Percentiles rank a stretch among this genome's conserved stretches.
Conservation (phyloP, 75 land plant species). For the Pinus taeda region DNA sequence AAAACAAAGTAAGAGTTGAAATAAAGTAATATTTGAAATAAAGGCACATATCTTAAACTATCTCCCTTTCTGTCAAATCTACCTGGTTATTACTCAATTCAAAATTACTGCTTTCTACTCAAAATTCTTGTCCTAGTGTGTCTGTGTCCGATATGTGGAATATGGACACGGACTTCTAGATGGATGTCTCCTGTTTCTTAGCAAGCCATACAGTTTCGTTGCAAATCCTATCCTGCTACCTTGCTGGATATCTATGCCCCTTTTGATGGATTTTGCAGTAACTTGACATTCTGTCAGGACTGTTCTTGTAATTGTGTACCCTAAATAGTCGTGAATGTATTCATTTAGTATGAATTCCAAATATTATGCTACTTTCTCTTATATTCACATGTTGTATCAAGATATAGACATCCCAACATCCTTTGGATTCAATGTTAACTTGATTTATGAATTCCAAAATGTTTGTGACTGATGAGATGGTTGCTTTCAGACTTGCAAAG, state of each 20-base stretch:
- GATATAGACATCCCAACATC: not conserved
- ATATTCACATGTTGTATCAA: not conserved
- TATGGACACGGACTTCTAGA: no score
- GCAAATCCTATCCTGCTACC: not conserved
- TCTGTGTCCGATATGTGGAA: no score
- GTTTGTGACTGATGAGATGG: not conserved
- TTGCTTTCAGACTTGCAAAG: constrained; percentile 49
- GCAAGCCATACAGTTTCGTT: not conserved
- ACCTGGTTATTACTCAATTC: no score
- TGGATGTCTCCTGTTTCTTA: no score
- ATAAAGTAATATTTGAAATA: no score
- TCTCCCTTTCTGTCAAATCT: no score
- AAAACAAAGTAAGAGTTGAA: no score
- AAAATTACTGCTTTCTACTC: no score
- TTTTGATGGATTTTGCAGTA: not conserved
- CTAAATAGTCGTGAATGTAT: not conserved
- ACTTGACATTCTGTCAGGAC: not conserved
- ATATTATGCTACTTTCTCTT: not conserved
- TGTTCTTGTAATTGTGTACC: not conserved
- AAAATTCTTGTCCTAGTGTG: not conserved
- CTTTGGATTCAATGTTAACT: not conserved
- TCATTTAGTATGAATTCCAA: not conserved
- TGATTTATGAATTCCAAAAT: constrained; percentile 6
- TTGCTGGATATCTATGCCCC: not conserved
- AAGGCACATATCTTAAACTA: no score